Evolutionary conservation across 1,284 basidiomycete species (phyloP).

Genomic region (Naganishia cerealis): DNA sequence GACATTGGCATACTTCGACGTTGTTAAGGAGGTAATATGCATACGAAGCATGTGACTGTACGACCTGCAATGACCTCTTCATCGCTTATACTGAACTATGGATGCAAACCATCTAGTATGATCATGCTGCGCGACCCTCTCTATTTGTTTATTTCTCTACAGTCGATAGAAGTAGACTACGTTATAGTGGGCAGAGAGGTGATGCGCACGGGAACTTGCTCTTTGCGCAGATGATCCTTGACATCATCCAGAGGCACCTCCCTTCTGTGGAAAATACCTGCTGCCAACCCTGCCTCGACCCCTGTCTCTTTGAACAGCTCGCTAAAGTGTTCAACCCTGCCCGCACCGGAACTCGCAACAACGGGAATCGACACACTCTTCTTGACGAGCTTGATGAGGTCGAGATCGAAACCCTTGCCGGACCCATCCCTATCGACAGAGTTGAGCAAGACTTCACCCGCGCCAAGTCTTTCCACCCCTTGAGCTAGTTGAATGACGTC

Average conservation of each 20-base stretch:
- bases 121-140: not conserved
- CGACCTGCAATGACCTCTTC: too few relatives aligned
- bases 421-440: conserved; percentile 96
- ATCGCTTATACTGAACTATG: not conserved
- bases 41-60: too few relatives aligned
- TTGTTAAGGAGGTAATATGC: too few relatives aligned
- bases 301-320: conserved; percentile 76
- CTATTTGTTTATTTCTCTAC: not conserved
- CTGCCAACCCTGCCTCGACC: conserved; percentile 91
- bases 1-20: too few relatives aligned
- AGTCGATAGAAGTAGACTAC: not conserved
- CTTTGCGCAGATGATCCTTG: conserved; percentile 62
- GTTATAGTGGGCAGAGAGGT: conserved; percentile 32
- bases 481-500: conserved; percentile 88
- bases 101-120: not conserved
- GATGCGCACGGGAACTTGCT: conserved; percentile 56
- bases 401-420: conserved; percentile 87
- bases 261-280: conserved; percentile 93
- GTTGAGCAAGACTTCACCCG: conserved; percentile 93
- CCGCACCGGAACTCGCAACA: conserved; percentile 92
- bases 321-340: conserved; percentile 75
- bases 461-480: conserved; percentile 84
- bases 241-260: conserved; percentile 73
- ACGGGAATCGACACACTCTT: conserved; percentile 81
- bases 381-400: conserved; percentile 76